phyloP scores from a whole-genome alignment of 202 grass and related monocot genomes.

The Dendrocalamus latiflorus region DNA sequence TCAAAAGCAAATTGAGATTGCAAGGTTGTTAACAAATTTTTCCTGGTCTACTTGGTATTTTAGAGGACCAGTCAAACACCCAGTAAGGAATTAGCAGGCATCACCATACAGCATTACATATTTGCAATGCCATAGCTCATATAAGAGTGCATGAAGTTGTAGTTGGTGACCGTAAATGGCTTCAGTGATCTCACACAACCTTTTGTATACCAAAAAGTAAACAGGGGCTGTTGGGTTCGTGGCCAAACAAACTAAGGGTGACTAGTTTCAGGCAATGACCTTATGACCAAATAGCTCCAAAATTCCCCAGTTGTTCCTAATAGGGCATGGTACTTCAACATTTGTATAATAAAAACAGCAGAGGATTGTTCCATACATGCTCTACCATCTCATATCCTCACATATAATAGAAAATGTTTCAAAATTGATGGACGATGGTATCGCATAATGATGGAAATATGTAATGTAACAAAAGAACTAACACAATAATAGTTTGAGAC shows the following conservation, averaged over 20 bases:
- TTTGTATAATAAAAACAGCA: not conserved
- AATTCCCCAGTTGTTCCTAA: not conserved
- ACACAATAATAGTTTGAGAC: not conserved
- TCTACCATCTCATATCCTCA: not conserved
- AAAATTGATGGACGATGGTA: not conserved
- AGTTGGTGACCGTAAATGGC: not conserved
- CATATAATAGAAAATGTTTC: not conserved
- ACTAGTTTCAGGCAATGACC: no score
- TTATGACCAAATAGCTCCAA: not conserved
- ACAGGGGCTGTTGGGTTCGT: no score
- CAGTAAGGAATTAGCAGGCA: not conserved
- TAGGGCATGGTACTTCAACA: not conserved
- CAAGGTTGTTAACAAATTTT: not conserved
- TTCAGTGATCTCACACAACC: not conserved
- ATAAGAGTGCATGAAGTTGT: not conserved
- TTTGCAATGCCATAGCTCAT: not conserved
- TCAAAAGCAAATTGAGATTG: not conserved
- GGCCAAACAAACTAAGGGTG: no score
- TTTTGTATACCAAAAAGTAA: no score
- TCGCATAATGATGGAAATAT: not conserved
- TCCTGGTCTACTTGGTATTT: not conserved
- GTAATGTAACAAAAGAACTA: not conserved
- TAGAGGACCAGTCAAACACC: not conserved
- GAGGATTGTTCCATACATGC: not conserved
- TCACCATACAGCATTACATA: not conserved